Percentiles rank a stretch among this genome's conserved stretches.
These are phyloP conservation scores for Akanthomyces lecanii DNA, from an alignment of 2,329 filamentous ascomycete genomes.

Conservation along the genomic window DNA sequence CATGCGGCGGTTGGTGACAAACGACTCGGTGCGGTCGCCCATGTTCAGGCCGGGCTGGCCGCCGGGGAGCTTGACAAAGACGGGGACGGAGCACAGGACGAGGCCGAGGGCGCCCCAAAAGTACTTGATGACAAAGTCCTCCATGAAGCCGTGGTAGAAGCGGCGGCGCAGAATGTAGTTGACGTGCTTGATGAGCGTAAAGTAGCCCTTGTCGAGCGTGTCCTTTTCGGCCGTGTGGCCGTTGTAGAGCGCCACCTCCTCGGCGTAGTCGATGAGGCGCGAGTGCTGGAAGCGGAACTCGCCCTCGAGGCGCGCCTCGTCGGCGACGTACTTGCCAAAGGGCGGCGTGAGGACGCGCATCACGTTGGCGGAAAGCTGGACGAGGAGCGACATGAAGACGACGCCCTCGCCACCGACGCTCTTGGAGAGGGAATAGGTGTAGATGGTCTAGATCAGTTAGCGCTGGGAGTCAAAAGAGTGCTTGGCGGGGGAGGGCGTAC, in stretches of 20 bases:
- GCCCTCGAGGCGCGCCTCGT: constrained; percentile 89
- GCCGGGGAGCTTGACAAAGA: constrained; percentile 89
- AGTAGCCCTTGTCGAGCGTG: constrained; percentile 95
- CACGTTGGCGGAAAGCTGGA: constrained; percentile 85
- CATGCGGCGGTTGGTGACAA: constrained; percentile 91
- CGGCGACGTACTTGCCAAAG: constrained; percentile 95
- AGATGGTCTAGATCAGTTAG: constrained; percentile 60
- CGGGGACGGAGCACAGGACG: constrained; percentile 86
- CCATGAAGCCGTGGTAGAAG: constrained; percentile 98
- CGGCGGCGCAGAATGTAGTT: constrained; percentile 87
- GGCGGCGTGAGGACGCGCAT: constrained; percentile 95
- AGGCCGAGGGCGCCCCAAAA: constrained; percentile 95
- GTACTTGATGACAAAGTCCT: constrained; percentile 99
- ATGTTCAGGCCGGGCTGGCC: constrained; percentile 54
- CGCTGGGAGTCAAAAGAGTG: too few relatives aligned
- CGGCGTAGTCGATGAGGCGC: constrained; percentile 89
- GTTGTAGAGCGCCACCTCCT: constrained; percentile 88
- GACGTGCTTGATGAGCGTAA: constrained; percentile 97
- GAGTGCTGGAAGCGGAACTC: constrained; percentile 97
- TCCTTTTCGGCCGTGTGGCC: constrained; percentile 95
- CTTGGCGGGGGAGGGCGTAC: constrained; percentile 36
- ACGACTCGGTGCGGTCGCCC: constrained; percentile 70
- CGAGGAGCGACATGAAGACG: constrained; percentile 89
- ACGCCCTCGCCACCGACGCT: constrained; percentile 95
- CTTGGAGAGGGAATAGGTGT: constrained; percentile 88